Evolutionary conservation across 2,329 filamentous ascomycete species (phyloP), one percentile per base, ranked within the genome.

Genomic region (Pseudogymnoascus sp.): DNA sequence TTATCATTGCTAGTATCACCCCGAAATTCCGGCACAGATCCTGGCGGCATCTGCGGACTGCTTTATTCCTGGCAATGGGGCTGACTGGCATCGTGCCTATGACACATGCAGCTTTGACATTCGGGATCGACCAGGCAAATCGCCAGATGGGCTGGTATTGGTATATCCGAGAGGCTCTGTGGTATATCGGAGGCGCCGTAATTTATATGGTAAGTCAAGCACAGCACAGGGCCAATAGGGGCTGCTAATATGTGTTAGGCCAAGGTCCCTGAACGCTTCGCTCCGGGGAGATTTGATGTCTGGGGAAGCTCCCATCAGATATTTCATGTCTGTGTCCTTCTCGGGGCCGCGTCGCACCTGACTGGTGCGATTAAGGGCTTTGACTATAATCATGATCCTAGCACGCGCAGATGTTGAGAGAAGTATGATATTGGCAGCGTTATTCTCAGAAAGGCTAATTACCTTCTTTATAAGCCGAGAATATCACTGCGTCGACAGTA

Each of bases 41-140:
- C 28, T 56, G 50, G 50, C 50, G 50, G 28, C 50, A 56, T 33
- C 28, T 56, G 28, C 28, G 50, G n/a, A 56, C 50, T 33, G 50
- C 28, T 33, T 33, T 56, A 4, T 56, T 56, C 50, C 8, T 56
- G 26, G 28, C 50, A 4, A 56, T 56, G 50, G 50, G 50, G 28
- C 50, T 56, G 50, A 56, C 50, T n/a, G 50, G 50, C n/a, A 33
- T 56, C n/a, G n/a, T 56, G 50, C 50, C 50, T 6, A 56, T 56
- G 50, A 56, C 50, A 33, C 50, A 56, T 12, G 50, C 50, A 22
- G 50, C 26, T 56, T 33, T 56, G 11, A 56, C 50, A 12, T 33
- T 56, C 16, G 50, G 28, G n/a, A 33, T 33, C 6, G 50, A 56
- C 4, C 50, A 56, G 24, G 50, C 50, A 10, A 56, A 56, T 56